Conservation (phyloP, 2,329 filamentous ascomycete genomes). For the Penicillium sp. region DNA sequence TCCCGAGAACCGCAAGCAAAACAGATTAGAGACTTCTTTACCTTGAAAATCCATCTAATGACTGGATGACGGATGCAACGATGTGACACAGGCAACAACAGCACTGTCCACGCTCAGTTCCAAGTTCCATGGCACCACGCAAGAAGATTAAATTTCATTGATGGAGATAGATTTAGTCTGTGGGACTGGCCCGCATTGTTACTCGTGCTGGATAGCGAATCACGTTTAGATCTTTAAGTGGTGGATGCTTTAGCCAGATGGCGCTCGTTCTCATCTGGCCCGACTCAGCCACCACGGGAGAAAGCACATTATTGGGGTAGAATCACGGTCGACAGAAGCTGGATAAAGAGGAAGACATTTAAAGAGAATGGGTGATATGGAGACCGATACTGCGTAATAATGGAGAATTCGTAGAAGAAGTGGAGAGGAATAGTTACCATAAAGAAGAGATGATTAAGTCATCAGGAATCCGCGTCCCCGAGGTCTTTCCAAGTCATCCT, state of each 20-base stretch:
- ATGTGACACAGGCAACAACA: not conserved
- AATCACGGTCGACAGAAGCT: not conserved
- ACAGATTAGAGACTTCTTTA: not conserved
- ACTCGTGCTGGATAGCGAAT: constrained; percentile 18
- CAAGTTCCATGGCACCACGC: constrained; percentile 1
- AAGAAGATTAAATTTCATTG: constrained; percentile 2
- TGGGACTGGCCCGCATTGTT: constrained; percentile 19
- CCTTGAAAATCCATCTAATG: not conserved
- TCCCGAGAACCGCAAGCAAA: not conserved
- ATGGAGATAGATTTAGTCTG: constrained; percentile 10
- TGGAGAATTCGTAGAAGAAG: not conserved
- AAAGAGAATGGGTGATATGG: not conserved
- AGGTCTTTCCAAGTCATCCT: not conserved
- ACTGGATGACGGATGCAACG: not conserved
- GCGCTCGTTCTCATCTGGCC: not conserved
- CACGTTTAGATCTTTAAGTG: constrained; percentile 4
- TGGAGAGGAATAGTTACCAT: not conserved
- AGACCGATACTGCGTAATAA: not conserved
- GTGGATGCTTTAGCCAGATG: not conserved
- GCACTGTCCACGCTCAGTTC: not conserved
- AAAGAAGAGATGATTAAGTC: constrained; percentile 4
- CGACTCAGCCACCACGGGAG: constrained; percentile 9
- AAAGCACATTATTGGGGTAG: not conserved
- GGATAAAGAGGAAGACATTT: not conserved
- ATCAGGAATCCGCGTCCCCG: not conserved